These are phyloP conservation scores for Rhizopogon rudus DNA, from an alignment of 768 basidiomycete species.

Conservation along the genomic window DNA sequence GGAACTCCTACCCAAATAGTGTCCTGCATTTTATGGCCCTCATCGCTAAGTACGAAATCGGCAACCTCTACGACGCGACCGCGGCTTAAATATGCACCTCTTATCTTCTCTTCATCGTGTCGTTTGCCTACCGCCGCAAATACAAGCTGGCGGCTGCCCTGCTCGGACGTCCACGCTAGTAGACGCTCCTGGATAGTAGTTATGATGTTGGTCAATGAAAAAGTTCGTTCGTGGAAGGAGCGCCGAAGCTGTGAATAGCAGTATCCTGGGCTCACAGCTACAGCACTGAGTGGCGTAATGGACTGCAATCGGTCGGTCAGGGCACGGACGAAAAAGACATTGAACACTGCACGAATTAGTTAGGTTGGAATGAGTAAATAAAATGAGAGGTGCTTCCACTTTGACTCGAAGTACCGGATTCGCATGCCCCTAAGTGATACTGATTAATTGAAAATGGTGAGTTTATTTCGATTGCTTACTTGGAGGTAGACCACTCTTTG, in stretches of 20 bases:
- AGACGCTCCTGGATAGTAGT: slow-evolving; percentile 6
- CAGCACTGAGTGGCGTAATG: slow-evolving; percentile 17
- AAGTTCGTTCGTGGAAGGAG: not conserved
- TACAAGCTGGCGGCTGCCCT: slow-evolving; percentile 32
- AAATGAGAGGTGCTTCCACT: slow-evolving; percentile 15
- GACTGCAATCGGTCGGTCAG: slow-evolving; percentile 18
- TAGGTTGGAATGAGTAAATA: not conserved
- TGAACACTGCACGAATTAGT: slow-evolving; percentile 17
- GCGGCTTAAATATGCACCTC: slow-evolving; percentile 14
- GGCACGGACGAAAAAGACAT: slow-evolving; percentile 25
- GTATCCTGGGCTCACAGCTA: slow-evolving; percentile 25
- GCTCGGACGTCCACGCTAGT: slow-evolving; percentile 19
- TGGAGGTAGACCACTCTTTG: slow-evolving; percentile 13
- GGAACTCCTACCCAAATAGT: slow-evolving; percentile 28
- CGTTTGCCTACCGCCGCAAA: slow-evolving; percentile 23
- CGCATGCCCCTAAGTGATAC: slow-evolving; percentile 9
- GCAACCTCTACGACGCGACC: slow-evolving; percentile 19
- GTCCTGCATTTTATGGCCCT: slow-evolving; percentile 25
- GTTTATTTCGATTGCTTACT: slow-evolving; percentile 9
- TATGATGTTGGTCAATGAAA: not conserved
- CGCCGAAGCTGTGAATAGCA: slow-evolving; percentile 23
- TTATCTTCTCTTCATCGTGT: slow-evolving; percentile 15
- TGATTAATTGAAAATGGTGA: not conserved
- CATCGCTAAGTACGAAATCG: slow-evolving; percentile 27
- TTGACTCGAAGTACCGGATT: slow-evolving; percentile 19